Base-by-base conservation (phyloP, 495 filamentous ascomycete species). In the Tuber umbilicatum region DNA sequence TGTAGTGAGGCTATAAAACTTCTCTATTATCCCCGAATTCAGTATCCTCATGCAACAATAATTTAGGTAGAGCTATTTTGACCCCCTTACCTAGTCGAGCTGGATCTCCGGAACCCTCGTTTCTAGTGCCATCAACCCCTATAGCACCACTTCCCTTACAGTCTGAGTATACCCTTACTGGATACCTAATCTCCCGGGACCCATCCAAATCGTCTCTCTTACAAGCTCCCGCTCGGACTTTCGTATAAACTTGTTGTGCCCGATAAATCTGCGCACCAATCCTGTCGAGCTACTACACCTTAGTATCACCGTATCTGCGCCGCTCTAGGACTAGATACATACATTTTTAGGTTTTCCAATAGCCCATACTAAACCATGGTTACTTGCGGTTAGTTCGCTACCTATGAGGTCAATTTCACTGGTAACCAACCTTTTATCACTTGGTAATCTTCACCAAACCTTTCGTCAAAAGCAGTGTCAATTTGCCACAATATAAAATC, bases 51-150 rank as follows among this genome's bases (percentile, higher is more conserved):
- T 10, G 21, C n/a, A n/a, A n/a, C n/a, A 50, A 0, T 21, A 1
- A 83, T 76, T 71, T 84, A 80, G 0, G 85, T 84, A 17, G 86
- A 73, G 38, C 82, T 14, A 14, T 10, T 23, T 37, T 2, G 41
- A 47, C 16, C 23, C 68, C 45, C 42, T 60, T 10, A 80, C 73
- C 79, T 39, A 69, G 74, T 38, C 69, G 74, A 42, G 71, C 31
- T 55, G 39, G 38, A 37, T 78, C 39, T 68, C 60, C 50, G 27
- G 31, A 60, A 31, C 5, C 50, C n/a, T 16, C n/a, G 16, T 60
- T 6, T 10, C 27, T 16, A 1, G 27, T 31, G 10, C 16, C 9
- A 60, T 31, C 50, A 31, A 16, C n/a, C n/a, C 0, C n/a, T 0
- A 31, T 27, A 31, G 3, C n/a, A 14, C 50, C 50, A 60, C 12